Evolutionary conservation across 2,329 filamentous ascomycete species (phyloP), one percentile per base, ranked within the genome.

Genomic region (Colletotrichum cuscutae): DNA sequence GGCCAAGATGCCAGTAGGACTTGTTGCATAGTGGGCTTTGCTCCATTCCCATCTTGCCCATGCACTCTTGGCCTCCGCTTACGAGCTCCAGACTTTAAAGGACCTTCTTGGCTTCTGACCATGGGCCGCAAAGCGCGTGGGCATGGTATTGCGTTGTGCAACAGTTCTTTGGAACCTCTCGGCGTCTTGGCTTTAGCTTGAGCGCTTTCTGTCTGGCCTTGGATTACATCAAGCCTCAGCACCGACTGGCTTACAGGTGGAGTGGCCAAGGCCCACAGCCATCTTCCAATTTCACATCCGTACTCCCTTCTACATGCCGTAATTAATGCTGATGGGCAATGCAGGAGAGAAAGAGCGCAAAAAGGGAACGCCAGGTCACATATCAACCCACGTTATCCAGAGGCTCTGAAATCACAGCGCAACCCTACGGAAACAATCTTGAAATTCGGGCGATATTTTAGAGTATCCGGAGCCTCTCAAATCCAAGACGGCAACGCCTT

Each of bases 151-250:
- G 7, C 60, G 70, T 56, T 65, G 60, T 24, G 66, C 46, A 49
- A 60, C 54, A 22, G 19, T 24, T 32, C 56, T 65, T 72, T 22
- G 66, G 52, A 65, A 65, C 70, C 60, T 70, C 70, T 72, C 35
- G 70, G 66, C 60, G 46, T 61, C 70, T 70, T 70, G 70, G 66
- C 57, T 26, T 65, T 67, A 72, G 70, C 70, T 60, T 35, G 60
- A 57, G 49, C 60, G 49, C 19, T 58, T 69, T 65, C 59, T 56
- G 35, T 37, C 32, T 37, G 52, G 62, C 63, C 66, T 70, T 72
- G 66, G 70, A 72, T 72, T 72, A 70, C 70, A 72, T 72, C 66
- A 65, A 69, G 66, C 62, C 60, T 65, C 66, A 46, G 70, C 60
- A 60, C 60, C 70, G 60, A 70, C n/a, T 28, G 30, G 53, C 30